Evolutionary conservation across 1,139 yeast genomes (phyloP), one percentile per base, ranked within the genome.

Genomic region (Hansenula anomala): DNA sequence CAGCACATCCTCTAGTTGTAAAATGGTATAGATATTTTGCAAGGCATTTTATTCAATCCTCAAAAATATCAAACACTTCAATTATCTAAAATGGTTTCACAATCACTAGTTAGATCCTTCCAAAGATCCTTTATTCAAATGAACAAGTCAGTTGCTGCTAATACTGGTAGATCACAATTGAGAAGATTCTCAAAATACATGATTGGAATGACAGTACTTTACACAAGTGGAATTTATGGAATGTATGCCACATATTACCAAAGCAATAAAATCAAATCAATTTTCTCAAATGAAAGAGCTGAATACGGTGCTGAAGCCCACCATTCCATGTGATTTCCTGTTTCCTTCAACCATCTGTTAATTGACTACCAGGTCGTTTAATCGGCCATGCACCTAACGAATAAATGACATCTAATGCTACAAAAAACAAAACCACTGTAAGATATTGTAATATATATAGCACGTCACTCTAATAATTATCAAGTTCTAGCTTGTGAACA

Each of bases 221-320:
- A 46, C 19, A 40, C 46, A 15, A 26, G 45, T 13, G 50, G 55
- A 33, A 31, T 41, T 22, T 39, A 39, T 12, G 23, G 42, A 6
- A 35, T 51, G 43, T 53, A 48, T 34, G 37, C 40, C n/a, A 45
- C 49, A 29, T 52, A 51, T 38, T 51, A 47, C 38, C 40, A 48
- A 44, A 33, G 49, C 34, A 51, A 53, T 42, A 51, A 51, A 37
- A 53, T 53, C 24, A 43, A 48, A 24, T 35, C 45, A 34, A 53
- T 53, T 35, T 53, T 52, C 32, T 39, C 37, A 26, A 25, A 40
- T 26, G 42, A 42, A 30, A 42, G 37, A 40, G 28, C 33, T 7
- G 29, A 35, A 30, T 23, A 25, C 16, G 39, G 39, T 12, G 23
- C 30, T 13, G 17, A 33, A 11, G 33, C 32, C 15, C 32, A 17